A percentile compares a stretch with the other conserved stretches of the same genome.
These are phyloP conservation scores for Bonia amplexicaulis DNA, from an alignment of 176 grass and related monocot genomes.

Conservation along the genomic window DNA sequence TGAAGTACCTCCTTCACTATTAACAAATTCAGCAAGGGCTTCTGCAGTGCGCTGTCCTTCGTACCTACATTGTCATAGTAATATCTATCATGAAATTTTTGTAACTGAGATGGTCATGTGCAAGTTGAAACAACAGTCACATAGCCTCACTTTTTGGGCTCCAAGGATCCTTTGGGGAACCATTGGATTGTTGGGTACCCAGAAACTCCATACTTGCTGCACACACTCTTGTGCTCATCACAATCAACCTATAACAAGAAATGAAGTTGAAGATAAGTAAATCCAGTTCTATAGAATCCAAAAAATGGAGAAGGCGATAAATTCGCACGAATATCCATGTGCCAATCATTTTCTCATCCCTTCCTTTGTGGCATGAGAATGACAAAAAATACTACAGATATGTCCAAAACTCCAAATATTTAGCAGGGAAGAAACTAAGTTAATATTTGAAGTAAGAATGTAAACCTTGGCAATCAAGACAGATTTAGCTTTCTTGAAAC, in stretches of 20 bases:
- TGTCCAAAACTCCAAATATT: not conserved
- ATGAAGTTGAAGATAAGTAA: not conserved
- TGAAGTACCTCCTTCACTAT: constrained; percentile 66
- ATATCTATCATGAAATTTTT: not conserved
- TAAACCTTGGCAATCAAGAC: constrained; percentile 73
- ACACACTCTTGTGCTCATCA: constrained; percentile 73
- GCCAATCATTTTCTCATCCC: not conserved
- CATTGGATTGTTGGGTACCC: constrained; percentile 91
- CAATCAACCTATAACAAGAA: constrained; percentile 60
- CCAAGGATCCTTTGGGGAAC: constrained; percentile 86
- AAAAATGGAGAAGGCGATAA: not conserved
- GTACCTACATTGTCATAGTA: constrained; percentile 42
- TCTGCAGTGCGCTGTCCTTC: constrained; percentile 78
- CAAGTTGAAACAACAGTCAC: not conserved
- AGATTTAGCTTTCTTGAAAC: constrained; percentile 86
- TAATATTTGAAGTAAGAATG: not conserved
- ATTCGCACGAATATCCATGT: constrained; percentile 12
- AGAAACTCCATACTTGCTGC: constrained; percentile 82
- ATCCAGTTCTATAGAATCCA: not conserved
- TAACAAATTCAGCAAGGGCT: constrained; percentile 71
- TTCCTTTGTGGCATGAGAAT: not conserved
- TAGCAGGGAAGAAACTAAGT: not conserved
- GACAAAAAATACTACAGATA: not conserved
- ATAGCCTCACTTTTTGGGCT: constrained; percentile 62
- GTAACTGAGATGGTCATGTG: not conserved